Base-by-base conservation (phyloP, 805 yeast genomes). In the Candida adriatica region DNA sequence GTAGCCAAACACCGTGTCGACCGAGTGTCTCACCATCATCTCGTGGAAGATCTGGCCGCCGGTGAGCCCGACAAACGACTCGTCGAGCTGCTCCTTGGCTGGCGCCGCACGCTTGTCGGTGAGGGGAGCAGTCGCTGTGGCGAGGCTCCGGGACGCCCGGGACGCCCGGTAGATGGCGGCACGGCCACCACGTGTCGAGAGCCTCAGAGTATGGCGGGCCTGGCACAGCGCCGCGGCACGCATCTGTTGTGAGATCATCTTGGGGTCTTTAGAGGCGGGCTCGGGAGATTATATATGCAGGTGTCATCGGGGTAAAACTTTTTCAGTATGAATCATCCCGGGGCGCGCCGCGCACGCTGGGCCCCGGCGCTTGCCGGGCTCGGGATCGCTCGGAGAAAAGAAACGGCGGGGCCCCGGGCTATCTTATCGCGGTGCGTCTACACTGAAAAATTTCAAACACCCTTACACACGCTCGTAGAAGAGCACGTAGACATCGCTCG, bases 1-100 rank as follows among this genome's bases (percentile, higher is more conserved):
- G 65, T 92, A 92, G 26, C 98, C 98, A 58, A 90, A 92, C 29
- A 92, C 75, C 38, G 96, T 86, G 59, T 92, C 96, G 36, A 92
- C 98, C 33, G 84, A 74, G 58, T 92, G 96, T 58, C 96, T 76
- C 41, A 77, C 68, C 97, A 92, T 92, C 97, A 92, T 92, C 61
- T 90, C 97, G 59, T 90, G 96, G 67, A 92, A 92, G 41, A 92
- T 88, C 63, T 92, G 92, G 48, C 98, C 98, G 43, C 98, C 98
- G n/a, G 95, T 80, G 48, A 87, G 71, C 13, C 98, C 98, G 34
- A 92, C 87, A 51, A 90, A 78, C 5, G 95, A 82, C 50, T 81
- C 88, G 51, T 83, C 94, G 79, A 79, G 72, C n/a, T n/a, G n/a
- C 35, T 47, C 51, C 4, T 31, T 24, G 54, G 54, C 18, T 36